phyloP scores from a whole-genome alignment of 805 yeast species.

The Saturnispora mendoncae region DNA sequence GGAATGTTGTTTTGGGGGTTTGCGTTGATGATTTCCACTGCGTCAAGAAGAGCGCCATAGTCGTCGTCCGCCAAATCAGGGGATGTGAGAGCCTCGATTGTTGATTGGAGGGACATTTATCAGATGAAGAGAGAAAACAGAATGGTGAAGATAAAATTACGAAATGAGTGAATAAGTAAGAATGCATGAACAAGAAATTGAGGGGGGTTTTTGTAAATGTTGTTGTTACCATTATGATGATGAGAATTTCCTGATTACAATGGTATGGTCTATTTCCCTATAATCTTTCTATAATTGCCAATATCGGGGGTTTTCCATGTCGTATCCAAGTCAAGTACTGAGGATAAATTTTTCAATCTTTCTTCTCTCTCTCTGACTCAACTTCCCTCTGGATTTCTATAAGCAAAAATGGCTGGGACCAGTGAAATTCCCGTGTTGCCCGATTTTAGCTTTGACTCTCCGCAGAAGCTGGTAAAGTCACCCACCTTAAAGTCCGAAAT shows the following conservation, averaged over 20 bases:
- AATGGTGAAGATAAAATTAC: not conserved
- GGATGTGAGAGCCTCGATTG: constrained; percentile 49
- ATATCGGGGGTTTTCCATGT: too few relatives aligned
- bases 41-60: constrained; percentile 56
- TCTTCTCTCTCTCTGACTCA: not conserved
- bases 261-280: too few relatives aligned
- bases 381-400: not conserved
- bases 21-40: constrained; percentile 54
- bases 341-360: not conserved
- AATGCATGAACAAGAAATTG: not conserved
- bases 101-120: constrained; percentile 13
- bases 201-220: too few relatives aligned
- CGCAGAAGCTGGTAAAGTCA: constrained; percentile 6
- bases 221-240: too few relatives aligned
- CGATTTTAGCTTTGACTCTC: not conserved
- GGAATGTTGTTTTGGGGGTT: constrained; percentile 51
- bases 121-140: too few relatives aligned
- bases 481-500: constrained; percentile 20
- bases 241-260: too few relatives aligned
- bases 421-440: not conserved
- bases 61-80: constrained; percentile 55
- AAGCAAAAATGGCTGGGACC: not conserved
- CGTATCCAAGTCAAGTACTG: too few relatives aligned
- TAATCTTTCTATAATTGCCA: too few relatives aligned
- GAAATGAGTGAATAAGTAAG: not conserved